phyloP scores from a whole-genome alignment of 371 early-diverging fungal species.

The Rhizopus stolonifer region DNA sequence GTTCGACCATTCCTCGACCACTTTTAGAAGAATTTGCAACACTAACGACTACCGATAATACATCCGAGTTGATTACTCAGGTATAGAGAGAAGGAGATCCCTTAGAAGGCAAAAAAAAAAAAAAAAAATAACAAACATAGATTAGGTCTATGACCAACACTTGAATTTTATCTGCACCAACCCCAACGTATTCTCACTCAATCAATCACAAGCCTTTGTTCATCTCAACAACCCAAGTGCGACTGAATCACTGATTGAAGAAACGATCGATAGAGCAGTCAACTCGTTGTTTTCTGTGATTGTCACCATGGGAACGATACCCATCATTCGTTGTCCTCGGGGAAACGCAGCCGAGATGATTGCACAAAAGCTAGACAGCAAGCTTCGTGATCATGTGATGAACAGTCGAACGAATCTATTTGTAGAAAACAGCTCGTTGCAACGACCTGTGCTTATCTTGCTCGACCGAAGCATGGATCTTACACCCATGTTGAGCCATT shows the following conservation, averaged over 20 bases:
- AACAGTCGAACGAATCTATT: slow-evolving; percentile 83
- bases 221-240: slow-evolving; percentile 78
- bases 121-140: background rate
- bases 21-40: slow-evolving; percentile 94
- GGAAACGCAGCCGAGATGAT: slow-evolving; percentile 95
- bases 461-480: slow-evolving; percentile 96
- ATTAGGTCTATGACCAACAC: slow-evolving; percentile 93
- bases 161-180: slow-evolving; percentile 93
- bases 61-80: slow-evolving; percentile 77
- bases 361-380: slow-evolving; percentile 83
- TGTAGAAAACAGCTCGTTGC: slow-evolving; percentile 56
- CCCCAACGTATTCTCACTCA: slow-evolving; percentile 93
- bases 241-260: slow-evolving; percentile 78
- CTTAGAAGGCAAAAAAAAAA: too few species aligned
- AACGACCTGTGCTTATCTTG: slow-evolving; percentile 82
- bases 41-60: slow-evolving; percentile 68
- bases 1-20: slow-evolving; percentile 82
- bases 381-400: slow-evolving; percentile 87
- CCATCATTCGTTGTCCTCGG: slow-evolving; percentile 86
- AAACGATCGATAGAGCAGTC: slow-evolving; percentile 75
- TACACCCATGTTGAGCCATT: slow-evolving; percentile 91
- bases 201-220: slow-evolving; percentile 79
- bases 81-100: slow-evolving; percentile 33
- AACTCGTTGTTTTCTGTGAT: slow-evolving; percentile 87
- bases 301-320: slow-evolving; percentile 89